Percentiles rank a stretch among this genome's conserved stretches.
Evolutionary conservation across 306 rosid genomes (phyloP).

Genomic region (Corylus heterophylla): DNA sequence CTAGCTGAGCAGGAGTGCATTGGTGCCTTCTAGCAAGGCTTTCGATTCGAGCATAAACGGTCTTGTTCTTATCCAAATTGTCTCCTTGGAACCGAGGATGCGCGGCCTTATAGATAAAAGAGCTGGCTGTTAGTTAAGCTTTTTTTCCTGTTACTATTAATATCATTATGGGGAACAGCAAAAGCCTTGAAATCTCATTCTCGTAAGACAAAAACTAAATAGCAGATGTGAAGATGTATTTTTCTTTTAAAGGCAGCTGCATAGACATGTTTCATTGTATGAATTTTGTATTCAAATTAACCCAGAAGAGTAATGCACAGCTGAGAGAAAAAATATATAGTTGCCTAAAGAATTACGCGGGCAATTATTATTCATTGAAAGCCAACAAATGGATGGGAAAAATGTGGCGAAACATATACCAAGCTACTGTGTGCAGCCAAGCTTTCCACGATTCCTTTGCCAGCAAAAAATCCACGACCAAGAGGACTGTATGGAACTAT

Average conservation of each 20-base stretch:
- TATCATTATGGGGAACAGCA: not conserved
- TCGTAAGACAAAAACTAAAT: not conserved
- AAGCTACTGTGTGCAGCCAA: slow-evolving; percentile 36
- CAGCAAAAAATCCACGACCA: slow-evolving; percentile 79
- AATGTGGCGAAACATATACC: slow-evolving; percentile 35
- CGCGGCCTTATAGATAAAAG: slow-evolving; percentile 11
- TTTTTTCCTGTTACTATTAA: not conserved
- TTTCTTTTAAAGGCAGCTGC: too few relatives aligned
- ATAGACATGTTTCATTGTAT: not conserved
- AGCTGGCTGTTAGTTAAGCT: not conserved
- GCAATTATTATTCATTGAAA: not conserved
- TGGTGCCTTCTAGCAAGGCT: slow-evolving; percentile 35
- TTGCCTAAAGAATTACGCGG: not conserved
- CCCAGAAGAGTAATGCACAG: not conserved
- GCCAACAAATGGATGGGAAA: not conserved
- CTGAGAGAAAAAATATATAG: not conserved
- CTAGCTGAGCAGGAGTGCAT: slow-evolving; percentile 45
- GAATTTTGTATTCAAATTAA: not conserved
- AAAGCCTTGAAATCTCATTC: too few relatives aligned
- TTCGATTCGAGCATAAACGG: slow-evolving; percentile 46
- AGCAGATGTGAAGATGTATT: not conserved
- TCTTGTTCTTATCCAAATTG: slow-evolving; percentile 54
- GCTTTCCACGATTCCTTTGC: slow-evolving; percentile 59
- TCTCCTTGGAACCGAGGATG: slow-evolving; percentile 42
- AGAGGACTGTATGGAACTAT: slow-evolving; percentile 82